These are phyloP conservation scores for Phialophora tarda DNA, from an alignment of 2,329 filamentous ascomycete species.

Conservation along the genomic window DNA sequence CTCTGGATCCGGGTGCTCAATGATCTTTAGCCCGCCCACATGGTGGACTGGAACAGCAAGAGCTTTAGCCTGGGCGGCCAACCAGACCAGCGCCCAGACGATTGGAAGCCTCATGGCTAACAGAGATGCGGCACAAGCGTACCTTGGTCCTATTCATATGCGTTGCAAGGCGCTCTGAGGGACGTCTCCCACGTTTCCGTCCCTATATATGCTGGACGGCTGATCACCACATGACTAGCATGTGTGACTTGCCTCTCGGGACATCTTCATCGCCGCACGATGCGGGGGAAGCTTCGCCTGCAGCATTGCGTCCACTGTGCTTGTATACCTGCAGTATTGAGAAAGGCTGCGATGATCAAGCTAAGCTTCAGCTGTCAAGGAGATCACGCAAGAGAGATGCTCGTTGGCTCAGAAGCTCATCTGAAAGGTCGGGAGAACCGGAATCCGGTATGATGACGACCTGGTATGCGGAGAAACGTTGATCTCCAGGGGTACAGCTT, in stretches of 20 bases:
- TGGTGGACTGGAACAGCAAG: conserved; percentile 1
- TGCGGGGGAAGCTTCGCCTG: conserved; percentile 7
- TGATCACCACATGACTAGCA: not conserved
- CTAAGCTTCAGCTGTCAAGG: not conserved
- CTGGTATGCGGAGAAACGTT: not conserved
- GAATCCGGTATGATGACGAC: not conserved
- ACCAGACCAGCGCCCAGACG: not conserved
- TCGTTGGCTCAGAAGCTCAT: no score
- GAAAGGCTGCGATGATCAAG: not conserved
- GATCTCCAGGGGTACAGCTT: not conserved
- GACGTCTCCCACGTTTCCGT: not conserved
- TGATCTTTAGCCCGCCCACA: conserved; percentile 11
- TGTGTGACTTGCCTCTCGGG: not conserved
- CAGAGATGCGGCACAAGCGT: not conserved
- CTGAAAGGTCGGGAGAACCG: not conserved
- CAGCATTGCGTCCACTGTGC: not conserved
- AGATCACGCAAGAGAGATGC: not conserved
- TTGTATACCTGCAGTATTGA: conserved; percentile 9
- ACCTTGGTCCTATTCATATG: not conserved
- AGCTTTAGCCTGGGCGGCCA: not conserved
- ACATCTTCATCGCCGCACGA: not conserved
- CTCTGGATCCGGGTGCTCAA: conserved; percentile 17
- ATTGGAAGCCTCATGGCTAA: not conserved
- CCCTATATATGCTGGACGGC: not conserved
- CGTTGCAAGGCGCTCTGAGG: not conserved